A percentile compares a stretch with the other conserved stretches of the same genome.
These are phyloP conservation scores for Apiospora aurea DNA, from an alignment of 2,329 filamentous ascomycete species.

Conservation along the genomic window DNA sequence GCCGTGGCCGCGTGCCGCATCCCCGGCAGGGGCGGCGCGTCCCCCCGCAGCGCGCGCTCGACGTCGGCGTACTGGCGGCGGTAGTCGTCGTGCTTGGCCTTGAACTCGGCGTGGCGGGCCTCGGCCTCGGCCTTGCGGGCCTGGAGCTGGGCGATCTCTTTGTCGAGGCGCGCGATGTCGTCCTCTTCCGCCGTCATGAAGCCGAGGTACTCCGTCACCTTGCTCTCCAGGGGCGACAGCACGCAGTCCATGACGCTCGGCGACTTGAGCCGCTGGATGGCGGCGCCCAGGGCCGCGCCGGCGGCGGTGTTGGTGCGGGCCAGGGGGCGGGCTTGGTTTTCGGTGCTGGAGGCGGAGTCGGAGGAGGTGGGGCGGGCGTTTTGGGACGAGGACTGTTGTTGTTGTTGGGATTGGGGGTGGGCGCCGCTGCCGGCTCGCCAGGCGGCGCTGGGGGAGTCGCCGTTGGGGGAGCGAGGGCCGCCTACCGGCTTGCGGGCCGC, in stretches of 20 bases:
- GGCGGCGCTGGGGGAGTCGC: constrained; percentile 18
- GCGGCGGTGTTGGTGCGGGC: constrained; percentile 25
- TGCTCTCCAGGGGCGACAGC: constrained; percentile 52
- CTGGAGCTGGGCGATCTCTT: constrained; percentile 50
- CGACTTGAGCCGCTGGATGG: constrained; percentile 52
- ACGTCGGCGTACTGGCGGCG: constrained; percentile 50
- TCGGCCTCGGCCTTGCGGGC: constrained; percentile 50
- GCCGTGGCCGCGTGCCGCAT: constrained; percentile 13
- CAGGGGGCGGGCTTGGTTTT: background rate
- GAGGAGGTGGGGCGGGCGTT: constrained; percentile 24
- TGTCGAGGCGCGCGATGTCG: constrained; percentile 51
- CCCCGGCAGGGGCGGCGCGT: constrained; percentile 36
- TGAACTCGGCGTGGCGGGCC: constrained; percentile 50
- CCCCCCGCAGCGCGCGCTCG: constrained; percentile 50
- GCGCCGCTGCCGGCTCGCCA: background rate
- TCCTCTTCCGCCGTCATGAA: constrained; percentile 51
- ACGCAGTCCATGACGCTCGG: constrained; percentile 52
- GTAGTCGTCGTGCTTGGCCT: constrained; percentile 54
- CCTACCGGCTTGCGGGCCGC: constrained; percentile 9
- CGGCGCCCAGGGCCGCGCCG: constrained; percentile 29
- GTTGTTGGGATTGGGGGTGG: background rate
- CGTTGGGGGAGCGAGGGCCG: constrained; percentile 25
- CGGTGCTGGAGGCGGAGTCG: constrained; percentile 20
- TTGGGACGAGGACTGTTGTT: background rate
- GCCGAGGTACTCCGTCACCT: constrained; percentile 52